Base-by-base conservation (phyloP, 306 rosid genomes). In the Trichosanthes truncata region DNA sequence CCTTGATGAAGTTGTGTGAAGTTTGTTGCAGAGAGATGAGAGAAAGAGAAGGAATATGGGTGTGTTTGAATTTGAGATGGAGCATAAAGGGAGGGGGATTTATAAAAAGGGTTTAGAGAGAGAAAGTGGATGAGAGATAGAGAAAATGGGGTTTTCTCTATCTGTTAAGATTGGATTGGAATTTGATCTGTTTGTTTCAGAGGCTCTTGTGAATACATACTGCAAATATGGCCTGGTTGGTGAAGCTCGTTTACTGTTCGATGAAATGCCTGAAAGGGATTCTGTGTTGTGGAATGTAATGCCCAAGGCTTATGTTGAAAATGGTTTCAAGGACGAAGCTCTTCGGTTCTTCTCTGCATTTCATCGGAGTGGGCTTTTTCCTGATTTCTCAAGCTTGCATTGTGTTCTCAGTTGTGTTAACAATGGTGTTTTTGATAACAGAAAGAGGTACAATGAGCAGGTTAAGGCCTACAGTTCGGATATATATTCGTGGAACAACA, bases 201-300 rank as follows among this genome's bases (percentile, higher is more conserved):
- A 95, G 10, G 89, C 92, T 52, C 83, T 93, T 80, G 96, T 91
- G 55, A 91, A 91, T 80, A 88, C 88, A 57, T 93, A 91, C 74
- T 83, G 88, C 15, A 91, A 89, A 77, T 84, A 85, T 14, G 80
- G 82, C 43, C 81, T 76, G 17, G 82, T 93, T 45, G 75, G 68
- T 80, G 89, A 85, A 33, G 98, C 98, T 7, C 93, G 93, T 53
- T 55, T 60, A 40, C 77, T 93, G 90, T 91, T 93, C 81, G 91
- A 93, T 66, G 76, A 90, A 78, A 91, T 89, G 90, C 66, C 85
- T 33, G 86, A 86, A 57, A 89, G 87, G 83, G 98, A 91, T 84
- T 86, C 85, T 61, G 92, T 91, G 59, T 53, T 93, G 56, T 93
- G 97, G 93, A 91, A 90, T 82, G 87, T 91, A 60, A 91, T 93